A percentile compares a stretch with the other conserved stretches of the same genome.
These are phyloP conservation scores for Calonectria ilicicola DNA, from an alignment of 2,329 filamentous ascomycete species.

Conservation along the genomic window DNA sequence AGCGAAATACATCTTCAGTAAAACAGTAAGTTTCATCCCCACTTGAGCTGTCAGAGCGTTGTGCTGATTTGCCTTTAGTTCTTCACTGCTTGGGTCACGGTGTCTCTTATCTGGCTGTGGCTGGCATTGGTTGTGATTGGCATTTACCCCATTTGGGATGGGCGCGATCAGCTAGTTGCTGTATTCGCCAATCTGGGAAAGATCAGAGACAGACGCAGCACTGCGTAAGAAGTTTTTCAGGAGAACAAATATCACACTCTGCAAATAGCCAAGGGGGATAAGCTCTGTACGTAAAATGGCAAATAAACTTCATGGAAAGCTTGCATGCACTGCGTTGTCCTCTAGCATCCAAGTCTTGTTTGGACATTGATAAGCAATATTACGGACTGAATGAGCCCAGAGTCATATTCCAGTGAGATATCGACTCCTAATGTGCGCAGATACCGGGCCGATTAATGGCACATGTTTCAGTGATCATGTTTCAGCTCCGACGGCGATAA, in stretches of 20 bases:
- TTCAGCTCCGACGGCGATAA: neutral
- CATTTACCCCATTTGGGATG: conserved; percentile 28
- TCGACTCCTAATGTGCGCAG: neutral
- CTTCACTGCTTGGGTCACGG: conserved; percentile 23
- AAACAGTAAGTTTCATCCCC: neutral
- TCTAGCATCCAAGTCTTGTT: neutral
- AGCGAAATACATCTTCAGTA: conserved; percentile 24
- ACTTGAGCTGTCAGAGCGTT: neutral
- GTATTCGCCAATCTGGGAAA: neutral
- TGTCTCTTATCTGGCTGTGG: conserved; percentile 25
- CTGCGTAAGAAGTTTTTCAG: neutral
- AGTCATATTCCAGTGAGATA: neutral
- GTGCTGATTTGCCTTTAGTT: conserved; percentile 1
- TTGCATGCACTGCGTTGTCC: neutral
- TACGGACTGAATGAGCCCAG: neutral
- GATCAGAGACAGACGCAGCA: neutral
- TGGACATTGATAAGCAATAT: neutral
- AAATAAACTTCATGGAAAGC: neutral
- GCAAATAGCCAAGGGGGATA: neutral
- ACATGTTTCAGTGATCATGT: neutral
- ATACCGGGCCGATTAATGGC: neutral
- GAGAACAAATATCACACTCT: neutral
- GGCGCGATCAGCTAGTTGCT: conserved; percentile 6
- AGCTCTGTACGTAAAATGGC: neutral
- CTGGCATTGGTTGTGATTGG: conserved; percentile 19